phyloP scores from a whole-genome alignment of 768 basidiomycete genomes.

The Cystobasidium onofrii region DNA sequence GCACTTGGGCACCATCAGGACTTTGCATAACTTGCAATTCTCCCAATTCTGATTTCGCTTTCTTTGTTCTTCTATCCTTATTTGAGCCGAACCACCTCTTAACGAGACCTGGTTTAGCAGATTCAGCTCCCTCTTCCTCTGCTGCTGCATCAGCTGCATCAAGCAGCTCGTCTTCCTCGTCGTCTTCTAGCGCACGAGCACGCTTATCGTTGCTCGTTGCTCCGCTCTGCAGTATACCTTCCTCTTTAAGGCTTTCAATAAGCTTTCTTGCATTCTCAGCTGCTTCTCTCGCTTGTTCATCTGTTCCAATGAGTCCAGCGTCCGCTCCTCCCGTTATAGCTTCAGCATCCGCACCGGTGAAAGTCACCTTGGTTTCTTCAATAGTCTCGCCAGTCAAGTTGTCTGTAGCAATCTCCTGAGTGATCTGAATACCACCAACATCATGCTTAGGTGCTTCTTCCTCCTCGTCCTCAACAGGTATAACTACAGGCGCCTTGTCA shows the following conservation, averaged over 20 bases:
- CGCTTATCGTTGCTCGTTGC: background rate
- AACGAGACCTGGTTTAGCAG: background rate
- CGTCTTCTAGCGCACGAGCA: background rate
- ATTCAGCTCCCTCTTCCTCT: background rate
- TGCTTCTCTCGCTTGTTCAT: conserved; percentile 35
- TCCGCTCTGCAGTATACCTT: conserved; percentile 25
- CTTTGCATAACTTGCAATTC: conserved; percentile 29
- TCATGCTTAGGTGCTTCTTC: background rate
- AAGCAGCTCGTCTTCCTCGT: background rate
- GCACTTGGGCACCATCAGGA: conserved; percentile 30
- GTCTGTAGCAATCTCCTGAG: conserved; percentile 24
- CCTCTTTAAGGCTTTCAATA: conserved; percentile 37
- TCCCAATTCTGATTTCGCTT: background rate
- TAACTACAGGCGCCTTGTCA: background rate
- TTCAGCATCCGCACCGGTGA: conserved; percentile 33
- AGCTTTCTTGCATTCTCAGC: conserved; percentile 33
- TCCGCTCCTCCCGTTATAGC: background rate
- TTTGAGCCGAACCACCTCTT: conserved; percentile 4
- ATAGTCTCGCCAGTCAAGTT: conserved; percentile 25
- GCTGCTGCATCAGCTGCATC: background rate
- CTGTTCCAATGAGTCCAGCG: conserved; percentile 24
- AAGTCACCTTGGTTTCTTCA: conserved; percentile 38
- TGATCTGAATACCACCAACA: conserved; percentile 24
- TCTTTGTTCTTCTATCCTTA: background rate
- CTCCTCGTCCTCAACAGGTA: background rate